phyloP scores from a whole-genome alignment of 2,329 filamentous ascomycete genomes.

The Allantophomopsis lycopodina region DNA sequence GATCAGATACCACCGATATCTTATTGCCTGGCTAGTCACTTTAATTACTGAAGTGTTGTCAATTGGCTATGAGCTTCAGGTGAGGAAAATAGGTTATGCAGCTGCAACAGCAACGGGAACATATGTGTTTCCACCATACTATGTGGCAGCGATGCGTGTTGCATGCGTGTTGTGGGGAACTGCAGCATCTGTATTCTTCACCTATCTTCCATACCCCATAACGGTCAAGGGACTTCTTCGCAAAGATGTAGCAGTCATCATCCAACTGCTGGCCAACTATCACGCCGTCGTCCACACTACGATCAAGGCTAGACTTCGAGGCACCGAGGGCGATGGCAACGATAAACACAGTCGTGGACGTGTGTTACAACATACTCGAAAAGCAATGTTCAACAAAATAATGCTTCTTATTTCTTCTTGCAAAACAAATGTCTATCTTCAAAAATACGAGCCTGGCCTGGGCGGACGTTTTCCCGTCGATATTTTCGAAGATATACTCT shows the following conservation, averaged over 20 bases:
- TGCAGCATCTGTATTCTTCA: conserved; percentile 60
- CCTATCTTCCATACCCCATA: conserved; percentile 56
- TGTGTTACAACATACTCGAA: conserved; percentile 1
- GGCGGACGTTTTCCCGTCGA: conserved; percentile 1
- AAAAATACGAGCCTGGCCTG: conserved; percentile 1
- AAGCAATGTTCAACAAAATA: conserved; percentile 2
- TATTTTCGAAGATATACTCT: conserved; percentile 2
- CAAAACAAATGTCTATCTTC: conserved; percentile 2
- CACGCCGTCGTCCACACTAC: conserved; percentile 59
- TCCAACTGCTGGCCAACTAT: conserved; percentile 60
- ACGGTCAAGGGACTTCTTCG: conserved; percentile 55
- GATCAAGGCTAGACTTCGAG: conserved; percentile 41
- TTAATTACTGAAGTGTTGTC: conserved; percentile 39
- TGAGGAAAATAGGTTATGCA: conserved; percentile 42
- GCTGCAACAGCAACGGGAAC: conserved; percentile 44
- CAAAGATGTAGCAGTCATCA: conserved; percentile 46
- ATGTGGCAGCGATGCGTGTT: conserved; percentile 53
- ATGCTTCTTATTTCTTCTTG: conserved; percentile 1
- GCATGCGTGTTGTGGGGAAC: conserved; percentile 51
- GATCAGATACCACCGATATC: conserved; percentile 1
- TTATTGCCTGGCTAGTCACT: conserved; percentile 1
- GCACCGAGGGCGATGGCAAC: conserved; percentile 35
- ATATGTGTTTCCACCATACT: conserved; percentile 54
- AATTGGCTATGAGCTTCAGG: conserved; percentile 59
- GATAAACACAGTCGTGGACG: conserved; percentile 26